phyloP scores from a whole-genome alignment of 805 yeast species.

The Myxozyma lipomycoides region DNA sequence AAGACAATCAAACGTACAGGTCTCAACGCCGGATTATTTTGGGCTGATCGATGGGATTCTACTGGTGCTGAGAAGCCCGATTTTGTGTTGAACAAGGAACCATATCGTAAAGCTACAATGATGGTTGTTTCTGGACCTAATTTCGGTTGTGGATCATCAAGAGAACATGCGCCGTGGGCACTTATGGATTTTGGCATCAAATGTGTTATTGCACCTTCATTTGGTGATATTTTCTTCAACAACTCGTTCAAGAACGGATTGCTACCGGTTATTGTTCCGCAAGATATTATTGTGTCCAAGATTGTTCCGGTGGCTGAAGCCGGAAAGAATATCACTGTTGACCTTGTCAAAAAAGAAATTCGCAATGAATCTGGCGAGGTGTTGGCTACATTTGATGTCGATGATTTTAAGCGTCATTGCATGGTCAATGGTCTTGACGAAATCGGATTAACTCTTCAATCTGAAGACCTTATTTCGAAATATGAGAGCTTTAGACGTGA shows the following conservation, averaged over 20 bases:
- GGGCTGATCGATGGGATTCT: constrained; percentile 71
- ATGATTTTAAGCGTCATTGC: constrained; percentile 90
- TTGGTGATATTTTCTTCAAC: constrained; percentile 97
- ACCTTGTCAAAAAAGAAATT: constrained; percentile 83
- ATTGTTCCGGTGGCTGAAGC: constrained; percentile 75
- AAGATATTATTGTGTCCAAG: constrained; percentile 64
- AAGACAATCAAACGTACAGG: constrained; percentile 98
- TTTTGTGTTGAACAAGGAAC: constrained; percentile 80
- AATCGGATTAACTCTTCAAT: constrained; percentile 90
- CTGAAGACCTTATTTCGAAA: constrained; percentile 67
- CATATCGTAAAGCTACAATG: constrained; percentile 75
- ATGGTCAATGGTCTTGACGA: constrained; percentile 93
- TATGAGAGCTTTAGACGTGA: constrained; percentile 76
- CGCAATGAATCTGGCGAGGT: constrained; percentile 59
- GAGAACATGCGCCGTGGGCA: constrained; percentile 99
- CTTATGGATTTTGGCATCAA: constrained; percentile 95
- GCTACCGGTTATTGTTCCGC: constrained; percentile 87
- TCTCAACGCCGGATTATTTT: constrained; percentile 79
- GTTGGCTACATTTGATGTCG: constrained; percentile 80
- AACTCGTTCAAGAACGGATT: constrained; percentile 95
- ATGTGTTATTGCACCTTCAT: constrained; percentile 94
- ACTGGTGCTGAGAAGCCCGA: constrained; percentile 58
- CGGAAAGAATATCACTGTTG: constrained; percentile 70
- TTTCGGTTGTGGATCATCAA: constrained; percentile 98
- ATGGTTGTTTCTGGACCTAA: constrained; percentile 92